These are phyloP conservation scores for Sugiyamaella marilandica DNA, from an alignment of 805 yeast genomes.

Conservation along the genomic window DNA sequence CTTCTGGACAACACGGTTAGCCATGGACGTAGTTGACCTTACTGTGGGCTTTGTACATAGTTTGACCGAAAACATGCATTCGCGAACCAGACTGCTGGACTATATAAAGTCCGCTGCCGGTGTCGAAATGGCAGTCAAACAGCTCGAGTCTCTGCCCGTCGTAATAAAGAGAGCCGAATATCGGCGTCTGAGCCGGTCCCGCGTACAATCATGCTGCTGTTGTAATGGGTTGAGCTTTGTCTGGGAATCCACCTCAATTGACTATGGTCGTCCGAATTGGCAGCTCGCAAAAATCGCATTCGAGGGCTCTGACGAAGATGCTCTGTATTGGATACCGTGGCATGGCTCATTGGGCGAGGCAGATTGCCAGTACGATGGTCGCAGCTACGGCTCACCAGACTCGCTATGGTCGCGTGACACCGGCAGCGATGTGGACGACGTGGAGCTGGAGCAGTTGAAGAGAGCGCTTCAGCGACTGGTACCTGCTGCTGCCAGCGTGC, in stretches of 20 bases:
- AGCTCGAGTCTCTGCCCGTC: not conserved
- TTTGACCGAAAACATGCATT: too few relatives aligned
- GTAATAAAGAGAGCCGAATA: slow-evolving; percentile 4
- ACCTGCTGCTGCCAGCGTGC: not conserved
- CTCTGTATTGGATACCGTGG: slow-evolving; percentile 23
- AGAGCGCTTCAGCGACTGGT: not conserved
- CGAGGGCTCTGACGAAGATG: slow-evolving; percentile 22
- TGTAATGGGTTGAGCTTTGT: slow-evolving; percentile 17
- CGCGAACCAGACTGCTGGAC: not conserved
- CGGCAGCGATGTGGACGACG: not conserved
- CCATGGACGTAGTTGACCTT: too few relatives aligned
- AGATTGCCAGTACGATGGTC: slow-evolving; percentile 14
- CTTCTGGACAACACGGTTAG: too few relatives aligned
- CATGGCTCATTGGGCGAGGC: slow-evolving; percentile 16
- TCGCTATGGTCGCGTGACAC: not conserved
- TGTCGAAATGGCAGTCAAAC: not conserved
- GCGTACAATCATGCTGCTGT: slow-evolving; percentile 18
- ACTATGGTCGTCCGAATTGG: slow-evolving; percentile 8
- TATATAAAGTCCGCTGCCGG: slow-evolving; percentile 1
- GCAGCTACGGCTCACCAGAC: not conserved
- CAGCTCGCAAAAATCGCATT: slow-evolving; percentile 17
- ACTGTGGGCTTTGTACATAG: too few relatives aligned
- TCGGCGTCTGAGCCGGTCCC: slow-evolving; percentile 15
- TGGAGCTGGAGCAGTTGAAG: not conserved
- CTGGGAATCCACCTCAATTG: slow-evolving; percentile 24